Evolutionary conservation across 2,329 filamentous ascomycete species (phyloP).

Genomic region (Diaporthe humulicola): DNA sequence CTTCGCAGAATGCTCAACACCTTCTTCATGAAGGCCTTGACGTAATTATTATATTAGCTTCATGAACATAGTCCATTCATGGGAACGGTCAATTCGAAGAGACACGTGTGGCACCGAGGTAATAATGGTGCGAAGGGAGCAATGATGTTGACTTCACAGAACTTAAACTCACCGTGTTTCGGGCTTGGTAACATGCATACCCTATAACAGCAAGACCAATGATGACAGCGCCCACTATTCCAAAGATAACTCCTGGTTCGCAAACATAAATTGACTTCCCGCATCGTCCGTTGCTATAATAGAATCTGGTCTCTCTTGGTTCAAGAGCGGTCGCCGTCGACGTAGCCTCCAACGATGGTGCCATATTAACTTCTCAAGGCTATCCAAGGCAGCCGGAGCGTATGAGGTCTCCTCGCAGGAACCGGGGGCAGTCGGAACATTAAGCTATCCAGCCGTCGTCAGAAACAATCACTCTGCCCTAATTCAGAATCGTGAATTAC

Average conservation of each 20-base stretch:
- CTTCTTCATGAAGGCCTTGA: neutral
- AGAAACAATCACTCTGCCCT: neutral
- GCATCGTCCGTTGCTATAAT: slow-evolving; percentile 11
- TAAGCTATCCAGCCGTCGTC: neutral
- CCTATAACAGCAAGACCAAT: neutral
- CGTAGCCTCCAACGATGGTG: neutral
- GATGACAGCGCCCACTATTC: neutral
- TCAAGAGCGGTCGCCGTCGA: neutral
- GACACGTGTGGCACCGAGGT: neutral
- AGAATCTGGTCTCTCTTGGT: neutral
- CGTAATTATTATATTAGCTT: neutral
- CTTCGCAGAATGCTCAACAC: neutral
- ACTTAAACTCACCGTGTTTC: neutral
- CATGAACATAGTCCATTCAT: neutral
- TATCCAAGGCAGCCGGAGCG: neutral
- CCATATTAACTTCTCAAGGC: neutral
- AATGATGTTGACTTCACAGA: neutral
- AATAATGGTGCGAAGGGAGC: neutral
- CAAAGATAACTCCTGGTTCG: slow-evolving; percentile 13
- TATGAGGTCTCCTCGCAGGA: neutral
- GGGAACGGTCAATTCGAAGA: too few relatives aligned
- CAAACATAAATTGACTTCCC: slow-evolving; percentile 12
- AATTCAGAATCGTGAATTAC: neutral
- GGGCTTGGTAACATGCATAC: neutral
- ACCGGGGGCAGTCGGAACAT: neutral